Evolutionary conservation across 345 rosid genomes (phyloP), one percentile per base, ranked within the genome.

Genomic region (Salix viminalis): DNA sequence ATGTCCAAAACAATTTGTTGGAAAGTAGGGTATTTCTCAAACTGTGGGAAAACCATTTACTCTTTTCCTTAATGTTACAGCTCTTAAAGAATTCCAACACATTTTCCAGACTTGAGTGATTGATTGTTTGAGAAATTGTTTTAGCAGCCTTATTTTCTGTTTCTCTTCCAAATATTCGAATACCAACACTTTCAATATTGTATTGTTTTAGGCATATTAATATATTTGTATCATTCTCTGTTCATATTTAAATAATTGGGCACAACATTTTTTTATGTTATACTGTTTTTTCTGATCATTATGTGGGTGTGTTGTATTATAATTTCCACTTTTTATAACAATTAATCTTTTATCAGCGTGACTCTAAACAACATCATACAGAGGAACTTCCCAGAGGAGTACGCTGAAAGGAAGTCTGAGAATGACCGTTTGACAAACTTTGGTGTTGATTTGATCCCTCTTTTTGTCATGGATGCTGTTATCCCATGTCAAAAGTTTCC

Each of bases 401-500:
- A 87, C 85, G 94, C 93, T 24, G 94, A 91, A 87, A 90, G 99
- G 83, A 89, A 88, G 86, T 87, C 88, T 13, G 99, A 96, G 89
- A 92, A 91, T 76, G 90, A 85, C 66, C 89, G 89, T 79, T 81
- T 93, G 85, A 84, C 84, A 15, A 90, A 91, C 86, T 75, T 84
- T 58, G 98, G 99, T 77, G 88, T 82, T 88, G 98, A 96, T 83
- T 77, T 85, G 79, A 83, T 96, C 78, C 99, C 98, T 64, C 96
- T 96, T 76, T 93, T 91, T 79, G 97, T 93, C 80, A 88, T 91
- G 98, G 97, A 96, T 83, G 96, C 88, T 76, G 90, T 89, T 54
- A 88, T 93, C 72, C 99, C 99, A 64, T 90, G 96, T 79, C 98
- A 93, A 81, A 95, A 91, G 89, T 82, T 89, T 83, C 90, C 88